Evolutionary conservation across 805 yeast species (phyloP).

Genomic region (Kluyveromyces wickerhamii): DNA sequence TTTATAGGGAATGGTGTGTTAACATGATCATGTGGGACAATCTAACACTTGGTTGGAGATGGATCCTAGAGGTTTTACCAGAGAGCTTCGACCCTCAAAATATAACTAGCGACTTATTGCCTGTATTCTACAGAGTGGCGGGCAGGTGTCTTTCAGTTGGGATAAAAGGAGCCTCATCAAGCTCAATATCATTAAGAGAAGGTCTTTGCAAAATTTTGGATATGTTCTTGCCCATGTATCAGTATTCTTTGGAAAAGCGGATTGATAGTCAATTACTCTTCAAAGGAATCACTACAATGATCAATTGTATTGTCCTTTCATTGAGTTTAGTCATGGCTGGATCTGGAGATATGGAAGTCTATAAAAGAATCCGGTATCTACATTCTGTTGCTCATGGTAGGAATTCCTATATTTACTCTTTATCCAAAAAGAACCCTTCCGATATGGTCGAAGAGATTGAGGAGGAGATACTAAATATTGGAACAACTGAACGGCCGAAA

Average conservation of each 20-base stretch:
- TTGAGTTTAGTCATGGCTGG: slow-evolving; percentile 79
- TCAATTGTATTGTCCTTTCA: slow-evolving; percentile 55
- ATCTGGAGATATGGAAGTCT: slow-evolving; percentile 74
- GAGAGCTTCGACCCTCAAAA: slow-evolving; percentile 19
- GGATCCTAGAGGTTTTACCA: slow-evolving; percentile 16
- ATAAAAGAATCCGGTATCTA: slow-evolving; percentile 62
- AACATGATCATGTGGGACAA: slow-evolving; percentile 67
- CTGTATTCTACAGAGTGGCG: slow-evolving; percentile 56
- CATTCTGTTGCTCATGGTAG: slow-evolving; percentile 47
- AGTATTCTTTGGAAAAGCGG: slow-evolving; percentile 33
- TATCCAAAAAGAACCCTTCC: slow-evolving; percentile 1
- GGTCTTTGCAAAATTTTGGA: slow-evolving; percentile 30
- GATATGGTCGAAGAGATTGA: slow-evolving; percentile 5
- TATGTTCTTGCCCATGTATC: slow-evolving; percentile 25
- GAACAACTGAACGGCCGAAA: slow-evolving; percentile 3
- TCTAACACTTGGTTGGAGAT: slow-evolving; percentile 37
- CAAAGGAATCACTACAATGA: slow-evolving; percentile 43
- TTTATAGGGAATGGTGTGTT: slow-evolving; percentile 55
- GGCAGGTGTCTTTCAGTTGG: slow-evolving; percentile 75
- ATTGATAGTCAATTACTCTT: slow-evolving; percentile 53
- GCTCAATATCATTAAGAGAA: slow-evolving; percentile 43
- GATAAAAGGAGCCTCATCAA: slow-evolving; percentile 66
- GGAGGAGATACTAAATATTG: slow-evolving; percentile 7
- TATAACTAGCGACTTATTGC: slow-evolving; percentile 50
- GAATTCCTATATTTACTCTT: slow-evolving; percentile 19